Base-by-base conservation (phyloP, 768 basidiomycete genomes). In the Suillus bovinus region DNA sequence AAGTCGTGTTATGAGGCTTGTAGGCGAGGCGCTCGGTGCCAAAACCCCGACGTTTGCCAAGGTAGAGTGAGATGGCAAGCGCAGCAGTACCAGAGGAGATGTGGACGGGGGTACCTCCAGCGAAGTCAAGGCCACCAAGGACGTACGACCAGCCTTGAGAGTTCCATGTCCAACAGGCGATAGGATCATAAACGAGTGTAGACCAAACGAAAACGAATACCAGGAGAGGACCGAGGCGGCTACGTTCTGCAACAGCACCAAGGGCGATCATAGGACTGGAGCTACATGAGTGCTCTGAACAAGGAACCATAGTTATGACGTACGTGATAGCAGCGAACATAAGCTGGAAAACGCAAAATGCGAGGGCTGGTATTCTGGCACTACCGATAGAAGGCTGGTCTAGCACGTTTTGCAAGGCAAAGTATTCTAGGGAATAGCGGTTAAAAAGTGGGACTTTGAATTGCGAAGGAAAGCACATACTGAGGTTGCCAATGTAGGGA, bases 81-180 rank as follows among this genome's bases (percentile, higher is more conserved):
- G 93, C 96, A 1, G 94, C 94, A 0, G 88, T 88, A 53, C 96
- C 96, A 17, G 94, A 96, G 20, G 91, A 90, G 67, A 99, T 98
- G 72, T 99, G 96, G 64, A 99, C 94, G 24, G 96, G 96, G 13
- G 94, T 96, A 58, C 96, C 96, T 33, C 96, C 96, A 10, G 96
- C 96, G 64, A 96, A 96, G 72, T 95, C 93, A 60, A 94, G 89
- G 62, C 89, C 91, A 17, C 94, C 96, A 58, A 92, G 80, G 38
- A 85, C 71, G 76, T 80, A 88, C 0, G 90, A 89, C 95, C 84
- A 87, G 42, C 86, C 86, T 36, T 90, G 84, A 39, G 83, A 65
- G 69, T 94, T 94, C 96, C 96, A 99, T 5, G 94, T 92, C 95
- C 96, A 97, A 77, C 92, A 94, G 0, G 94, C 96, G 61, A 99